Conservation (phyloP, 2,329 filamentous ascomycete genomes). For the Fusarium nelsonii region DNA sequence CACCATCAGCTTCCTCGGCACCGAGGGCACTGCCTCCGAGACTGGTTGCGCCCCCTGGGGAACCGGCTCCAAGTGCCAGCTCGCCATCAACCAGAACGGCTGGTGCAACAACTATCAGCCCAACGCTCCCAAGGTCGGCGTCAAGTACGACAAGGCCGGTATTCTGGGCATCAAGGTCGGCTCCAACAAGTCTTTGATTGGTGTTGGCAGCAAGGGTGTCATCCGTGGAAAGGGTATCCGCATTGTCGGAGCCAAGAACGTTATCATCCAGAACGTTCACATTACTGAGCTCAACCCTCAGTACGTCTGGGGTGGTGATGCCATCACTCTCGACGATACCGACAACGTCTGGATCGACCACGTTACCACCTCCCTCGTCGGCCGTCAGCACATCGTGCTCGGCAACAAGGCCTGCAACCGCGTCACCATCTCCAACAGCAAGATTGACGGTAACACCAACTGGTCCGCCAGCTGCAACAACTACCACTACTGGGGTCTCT, state of each 20-base stretch:
- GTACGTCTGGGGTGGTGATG: conserved; percentile 72
- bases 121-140: conserved; percentile 60
- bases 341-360: conserved; percentile 66
- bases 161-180: conserved; percentile 63
- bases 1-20: conserved; percentile 66
- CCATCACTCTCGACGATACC: conserved; percentile 63
- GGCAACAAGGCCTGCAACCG: conserved; percentile 65
- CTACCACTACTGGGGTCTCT: conserved; percentile 71
- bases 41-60: conserved; percentile 71
- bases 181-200: conserved; percentile 70
- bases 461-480: conserved; percentile 70
- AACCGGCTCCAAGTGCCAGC: conserved; percentile 65
- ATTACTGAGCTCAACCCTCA: conserved; percentile 68
- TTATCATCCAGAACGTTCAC: conserved; percentile 72
- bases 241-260: conserved; percentile 61
- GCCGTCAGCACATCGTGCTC: conserved; percentile 71
- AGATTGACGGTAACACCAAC: conserved; percentile 66
- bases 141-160: conserved; percentile 65
- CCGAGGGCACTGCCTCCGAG: conserved; percentile 64
- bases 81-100: conserved; percentile 69
- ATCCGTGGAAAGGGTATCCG: conserved; percentile 70
- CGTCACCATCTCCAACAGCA: conserved; percentile 71
- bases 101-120: conserved; percentile 71
- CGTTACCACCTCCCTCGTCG: conserved; percentile 68
- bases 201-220: conserved; percentile 63